Evolutionary conservation across 768 basidiomycete genomes (phyloP).

Genomic region (Pleurotus tuoliensis): DNA sequence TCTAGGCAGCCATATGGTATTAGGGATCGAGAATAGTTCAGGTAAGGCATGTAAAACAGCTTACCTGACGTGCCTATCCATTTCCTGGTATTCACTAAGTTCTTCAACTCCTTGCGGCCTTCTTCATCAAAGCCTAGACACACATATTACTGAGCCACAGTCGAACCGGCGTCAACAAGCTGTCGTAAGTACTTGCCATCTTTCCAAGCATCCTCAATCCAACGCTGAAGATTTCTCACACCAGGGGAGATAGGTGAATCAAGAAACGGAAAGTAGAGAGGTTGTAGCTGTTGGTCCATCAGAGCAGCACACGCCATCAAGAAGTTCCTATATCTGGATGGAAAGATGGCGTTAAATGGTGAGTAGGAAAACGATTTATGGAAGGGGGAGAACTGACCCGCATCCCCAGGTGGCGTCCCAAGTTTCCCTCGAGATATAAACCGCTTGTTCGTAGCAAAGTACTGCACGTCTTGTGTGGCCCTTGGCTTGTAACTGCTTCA

Average conservation of each 20-base stretch:
- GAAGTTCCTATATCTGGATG: slow-evolving; percentile 73
- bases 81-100: slow-evolving; percentile 54
- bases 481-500: slow-evolving; percentile 47
- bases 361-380: background rate
- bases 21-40: background rate
- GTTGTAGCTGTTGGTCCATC: slow-evolving; percentile 61
- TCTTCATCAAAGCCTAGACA: slow-evolving; percentile 64
- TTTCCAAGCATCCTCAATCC: slow-evolving; percentile 83
- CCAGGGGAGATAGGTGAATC: slow-evolving; percentile 59
- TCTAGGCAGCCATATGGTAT: slow-evolving; percentile 37
- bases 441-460: slow-evolving; percentile 58
- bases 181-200: slow-evolving; percentile 36
- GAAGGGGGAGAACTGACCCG: slow-evolving; percentile 39
- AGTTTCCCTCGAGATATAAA: slow-evolving; percentile 51
- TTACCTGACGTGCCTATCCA: slow-evolving; percentile 82
- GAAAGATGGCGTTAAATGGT: background rate
- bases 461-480: slow-evolving; percentile 52
- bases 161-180: slow-evolving; percentile 11
- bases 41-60: background rate
- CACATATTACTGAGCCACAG: too few relatives aligned
- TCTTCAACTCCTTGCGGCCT: slow-evolving; percentile 59
- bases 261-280: slow-evolving; percentile 58
- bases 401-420: slow-evolving; percentile 77
- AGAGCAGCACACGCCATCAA: slow-evolving; percentile 73
- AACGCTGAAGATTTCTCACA: slow-evolving; percentile 67